Conservation (phyloP, 2,329 filamentous ascomycete genomes). For the Zopfia rhizophila region DNA sequence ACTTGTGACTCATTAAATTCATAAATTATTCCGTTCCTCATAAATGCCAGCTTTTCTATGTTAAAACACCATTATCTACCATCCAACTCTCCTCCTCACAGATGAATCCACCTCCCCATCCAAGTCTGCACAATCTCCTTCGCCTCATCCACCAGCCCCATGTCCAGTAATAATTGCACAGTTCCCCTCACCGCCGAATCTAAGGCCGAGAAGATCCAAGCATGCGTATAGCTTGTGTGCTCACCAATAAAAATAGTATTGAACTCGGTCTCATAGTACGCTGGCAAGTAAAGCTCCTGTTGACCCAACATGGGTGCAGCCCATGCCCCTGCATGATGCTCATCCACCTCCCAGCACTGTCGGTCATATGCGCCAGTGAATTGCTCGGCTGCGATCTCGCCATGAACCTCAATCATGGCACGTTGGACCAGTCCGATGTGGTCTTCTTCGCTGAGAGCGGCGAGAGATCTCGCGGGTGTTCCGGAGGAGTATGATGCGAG, state of each 20-base stretch:
- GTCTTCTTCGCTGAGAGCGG: slow-evolving; percentile 62
- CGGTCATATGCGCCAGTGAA: slow-evolving; percentile 72
- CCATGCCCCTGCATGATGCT: slow-evolving; percentile 69
- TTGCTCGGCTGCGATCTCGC: slow-evolving; percentile 64
- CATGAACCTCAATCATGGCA: slow-evolving; percentile 72
- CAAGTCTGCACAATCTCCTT: slow-evolving; percentile 70
- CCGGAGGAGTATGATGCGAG: slow-evolving; percentile 66
- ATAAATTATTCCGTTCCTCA: too few relatives aligned
- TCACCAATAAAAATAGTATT: slow-evolving; percentile 72
- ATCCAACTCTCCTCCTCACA: too few relatives aligned
- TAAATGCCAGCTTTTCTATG: too few relatives aligned
- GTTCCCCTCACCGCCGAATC: slow-evolving; percentile 71
- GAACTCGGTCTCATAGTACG: slow-evolving; percentile 73
- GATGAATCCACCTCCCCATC: slow-evolving; percentile 72
- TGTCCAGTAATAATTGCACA: slow-evolving; percentile 68
- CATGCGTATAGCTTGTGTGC: slow-evolving; percentile 75
- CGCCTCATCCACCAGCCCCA: slow-evolving; percentile 74
- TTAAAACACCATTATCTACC: too few relatives aligned
- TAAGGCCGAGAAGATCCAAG: slow-evolving; percentile 72
- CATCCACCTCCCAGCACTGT: slow-evolving; percentile 71
- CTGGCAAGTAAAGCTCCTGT: slow-evolving; percentile 73
- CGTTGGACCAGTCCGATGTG: slow-evolving; percentile 71
- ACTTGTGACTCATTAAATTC: too few relatives aligned
- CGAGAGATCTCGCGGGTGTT: slow-evolving; percentile 53
- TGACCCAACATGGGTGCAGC: slow-evolving; percentile 67